Conservation (phyloP, 1,284 basidiomycete genomes). For the Prillingera fragicola region DNA sequence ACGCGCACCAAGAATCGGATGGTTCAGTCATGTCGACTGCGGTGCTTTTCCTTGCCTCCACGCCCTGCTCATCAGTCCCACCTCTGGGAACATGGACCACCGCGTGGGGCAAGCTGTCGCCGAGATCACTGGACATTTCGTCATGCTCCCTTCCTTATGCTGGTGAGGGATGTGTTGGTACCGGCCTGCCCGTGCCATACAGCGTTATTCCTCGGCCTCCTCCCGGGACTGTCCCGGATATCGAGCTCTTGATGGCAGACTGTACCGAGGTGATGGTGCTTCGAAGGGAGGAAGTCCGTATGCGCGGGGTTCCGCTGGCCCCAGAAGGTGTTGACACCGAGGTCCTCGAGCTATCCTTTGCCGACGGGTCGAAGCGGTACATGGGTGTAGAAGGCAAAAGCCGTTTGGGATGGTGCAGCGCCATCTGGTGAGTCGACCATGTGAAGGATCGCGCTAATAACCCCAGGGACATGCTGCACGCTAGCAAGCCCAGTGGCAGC, state of each 20-base stretch:
- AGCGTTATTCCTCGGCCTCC: conserved; percentile 24
- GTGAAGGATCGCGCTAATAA: not conserved
- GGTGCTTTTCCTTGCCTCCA: conserved; percentile 33
- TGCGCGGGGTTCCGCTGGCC: conserved; percentile 29
- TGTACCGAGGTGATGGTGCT: conserved; percentile 39
- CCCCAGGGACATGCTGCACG: conserved; percentile 34
- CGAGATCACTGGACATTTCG: conserved; percentile 23
- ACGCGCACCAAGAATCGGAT: conserved; percentile 23
- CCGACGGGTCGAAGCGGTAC: conserved; percentile 35
- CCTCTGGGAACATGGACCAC: conserved; percentile 41
- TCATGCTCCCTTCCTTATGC: conserved; percentile 32
- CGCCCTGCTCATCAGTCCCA: conserved; percentile 30
- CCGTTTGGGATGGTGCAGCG: conserved; percentile 39
- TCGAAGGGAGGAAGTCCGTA: conserved; percentile 35
- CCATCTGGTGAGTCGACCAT: conserved; percentile 34
- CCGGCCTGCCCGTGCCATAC: conserved; percentile 15
- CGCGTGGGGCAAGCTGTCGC: conserved; percentile 30
- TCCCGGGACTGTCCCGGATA: conserved; percentile 17
- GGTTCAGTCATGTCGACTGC: conserved; percentile 27
- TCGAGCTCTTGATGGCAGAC: conserved; percentile 32
- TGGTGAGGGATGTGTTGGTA: conserved; percentile 17
- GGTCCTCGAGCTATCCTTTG: conserved; percentile 39
- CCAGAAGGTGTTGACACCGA: conserved; percentile 39
- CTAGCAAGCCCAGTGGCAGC: conserved; percentile 24
- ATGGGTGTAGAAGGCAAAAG: conserved; percentile 40